Conservation (phyloP, 129 eudicot genomes). For the Flaveria brownii region DNA sequence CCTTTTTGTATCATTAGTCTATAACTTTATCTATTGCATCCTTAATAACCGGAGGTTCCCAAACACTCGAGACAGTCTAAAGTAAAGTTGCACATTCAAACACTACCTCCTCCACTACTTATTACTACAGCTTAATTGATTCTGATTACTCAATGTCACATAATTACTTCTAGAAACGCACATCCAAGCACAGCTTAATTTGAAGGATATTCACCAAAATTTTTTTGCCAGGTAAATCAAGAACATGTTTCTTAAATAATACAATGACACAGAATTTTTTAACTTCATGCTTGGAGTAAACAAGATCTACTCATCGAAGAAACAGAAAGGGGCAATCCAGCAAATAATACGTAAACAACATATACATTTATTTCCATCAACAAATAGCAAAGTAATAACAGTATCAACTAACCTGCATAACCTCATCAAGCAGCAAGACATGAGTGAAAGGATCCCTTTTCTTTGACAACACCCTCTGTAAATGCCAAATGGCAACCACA, state of each 20-base stretch:
- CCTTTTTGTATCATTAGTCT: neutral
- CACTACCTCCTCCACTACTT: neutral
- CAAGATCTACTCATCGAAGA: slow-evolving; percentile 3
- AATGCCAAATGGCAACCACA: slow-evolving; percentile 86
- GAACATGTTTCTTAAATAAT: slow-evolving; percentile 15
- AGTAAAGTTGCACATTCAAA: neutral
- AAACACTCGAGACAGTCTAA: neutral
- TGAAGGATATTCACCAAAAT: neutral
- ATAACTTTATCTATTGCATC: neutral
- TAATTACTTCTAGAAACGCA: neutral
- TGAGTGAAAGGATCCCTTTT: slow-evolving; percentile 96
- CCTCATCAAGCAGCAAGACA: slow-evolving; percentile 84
- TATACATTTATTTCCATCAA: neutral
- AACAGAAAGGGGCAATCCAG: neutral
- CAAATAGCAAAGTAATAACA: neutral
- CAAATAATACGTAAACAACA: neutral
- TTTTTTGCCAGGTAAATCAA: neutral
- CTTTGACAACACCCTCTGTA: slow-evolving; percentile 97
- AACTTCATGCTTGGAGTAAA: neutral
- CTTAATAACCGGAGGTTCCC: neutral
- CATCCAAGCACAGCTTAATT: neutral
- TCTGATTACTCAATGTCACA: neutral
- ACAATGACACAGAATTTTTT: neutral
- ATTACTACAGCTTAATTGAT: neutral
- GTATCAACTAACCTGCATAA: slow-evolving; percentile 61